These are phyloP conservation scores for Neurospora hispaniola DNA, from an alignment of 495 filamentous ascomycete genomes.

Conservation along the genomic window DNA sequence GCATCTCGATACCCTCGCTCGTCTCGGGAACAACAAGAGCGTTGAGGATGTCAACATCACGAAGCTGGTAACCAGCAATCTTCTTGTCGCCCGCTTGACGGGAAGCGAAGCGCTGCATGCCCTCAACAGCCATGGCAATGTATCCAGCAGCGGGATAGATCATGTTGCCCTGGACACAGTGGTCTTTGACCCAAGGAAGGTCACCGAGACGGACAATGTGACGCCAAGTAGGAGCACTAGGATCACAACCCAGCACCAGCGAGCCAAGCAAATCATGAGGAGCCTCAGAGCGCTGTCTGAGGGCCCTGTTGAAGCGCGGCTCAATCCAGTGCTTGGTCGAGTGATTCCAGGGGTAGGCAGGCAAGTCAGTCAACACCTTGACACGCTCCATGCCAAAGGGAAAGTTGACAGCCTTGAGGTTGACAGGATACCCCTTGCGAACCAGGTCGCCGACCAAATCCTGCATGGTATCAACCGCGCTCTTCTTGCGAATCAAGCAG, in stretches of 20 bases:
- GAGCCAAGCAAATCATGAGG: constrained; percentile 42
- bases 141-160: constrained; percentile 48
- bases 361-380: constrained; percentile 24
- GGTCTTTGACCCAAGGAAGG: constrained; percentile 38
- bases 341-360: constrained; percentile 38
- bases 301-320: constrained; percentile 29
- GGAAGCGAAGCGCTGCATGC: constrained; percentile 10
- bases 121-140: constrained; percentile 42
- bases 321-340: constrained; percentile 33
- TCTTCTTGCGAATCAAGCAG: constrained; percentile 22
- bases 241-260: constrained; percentile 17
- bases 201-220: constrained; percentile 30
- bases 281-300: constrained; percentile 21
- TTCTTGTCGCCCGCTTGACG: neutral
- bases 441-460: constrained; percentile 18
- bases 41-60: constrained; percentile 30
- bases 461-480: constrained; percentile 24
- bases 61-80: constrained; percentile 22
- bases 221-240: constrained; percentile 31
- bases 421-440: constrained; percentile 27
- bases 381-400: constrained; percentile 20
- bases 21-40: constrained; percentile 34
- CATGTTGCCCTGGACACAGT: constrained; percentile 26
- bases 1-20: constrained; percentile 26
- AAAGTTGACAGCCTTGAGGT: constrained; percentile 30